Evolutionary conservation across 192 early-diverging fungal species (phyloP).

Genomic region (Coemansia sp.): DNA sequence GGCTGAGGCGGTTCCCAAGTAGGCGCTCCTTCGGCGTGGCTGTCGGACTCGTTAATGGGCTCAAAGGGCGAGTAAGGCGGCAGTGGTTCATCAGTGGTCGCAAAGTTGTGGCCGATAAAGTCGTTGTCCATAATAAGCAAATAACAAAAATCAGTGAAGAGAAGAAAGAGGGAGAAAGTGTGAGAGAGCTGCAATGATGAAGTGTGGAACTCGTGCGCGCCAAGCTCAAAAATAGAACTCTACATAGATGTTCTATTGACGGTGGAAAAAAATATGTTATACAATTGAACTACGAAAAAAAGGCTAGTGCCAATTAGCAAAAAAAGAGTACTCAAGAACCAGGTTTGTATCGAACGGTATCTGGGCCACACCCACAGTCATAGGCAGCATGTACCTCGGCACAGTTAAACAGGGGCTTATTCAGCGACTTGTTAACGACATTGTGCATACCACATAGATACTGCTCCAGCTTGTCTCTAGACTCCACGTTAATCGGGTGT

Average conservation of each 20-base stretch:
- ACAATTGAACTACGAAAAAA: not conserved
- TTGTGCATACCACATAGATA: constrained; percentile 94
- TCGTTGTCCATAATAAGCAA: not conserved
- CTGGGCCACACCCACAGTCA: constrained; percentile 82
- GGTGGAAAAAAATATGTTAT: not conserved
- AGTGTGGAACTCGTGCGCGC: not conserved
- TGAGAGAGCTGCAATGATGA: not conserved
- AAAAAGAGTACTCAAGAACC: not conserved
- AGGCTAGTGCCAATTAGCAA: not conserved
- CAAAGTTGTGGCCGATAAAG: not conserved
- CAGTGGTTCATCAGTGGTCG: constrained; percentile 12
- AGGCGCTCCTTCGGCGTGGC: constrained; percentile 1
- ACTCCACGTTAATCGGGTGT: constrained; percentile 81
- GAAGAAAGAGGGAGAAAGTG: not conserved
- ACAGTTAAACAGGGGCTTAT: constrained; percentile 86
- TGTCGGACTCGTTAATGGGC: not conserved
- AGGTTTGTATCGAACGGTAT: constrained; percentile 49
- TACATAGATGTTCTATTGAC: not conserved
- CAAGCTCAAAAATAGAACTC: constrained; percentile 6
- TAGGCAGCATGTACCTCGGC: constrained; percentile 73
- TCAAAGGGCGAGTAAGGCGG: constrained; percentile 37
- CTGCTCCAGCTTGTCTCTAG: constrained; percentile 72
- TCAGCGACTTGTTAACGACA: constrained; percentile 84
- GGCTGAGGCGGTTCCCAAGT: not conserved
- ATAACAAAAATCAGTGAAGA: not conserved